Evolutionary conservation across 768 basidiomycete species (phyloP).

Genomic region (Leccinum incarnatum): DNA sequence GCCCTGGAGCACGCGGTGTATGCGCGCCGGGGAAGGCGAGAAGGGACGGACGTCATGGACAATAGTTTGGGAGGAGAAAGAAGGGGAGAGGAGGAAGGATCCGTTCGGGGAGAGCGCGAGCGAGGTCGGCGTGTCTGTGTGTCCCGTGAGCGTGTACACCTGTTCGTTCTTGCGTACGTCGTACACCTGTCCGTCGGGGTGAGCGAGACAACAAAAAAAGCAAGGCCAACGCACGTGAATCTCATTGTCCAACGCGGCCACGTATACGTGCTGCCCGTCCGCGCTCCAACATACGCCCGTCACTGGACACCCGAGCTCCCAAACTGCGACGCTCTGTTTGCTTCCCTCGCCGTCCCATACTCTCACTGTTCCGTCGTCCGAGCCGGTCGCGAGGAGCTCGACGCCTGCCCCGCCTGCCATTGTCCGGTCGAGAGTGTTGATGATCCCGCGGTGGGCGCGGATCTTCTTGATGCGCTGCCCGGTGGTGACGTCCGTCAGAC

Average conservation of each 20-base stretch:
- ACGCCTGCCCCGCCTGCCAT: conserved; percentile 79
- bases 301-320: conserved; percentile 86
- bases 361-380: conserved; percentile 89
- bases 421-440: conserved; percentile 87
- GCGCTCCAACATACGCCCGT: conserved; percentile 91
- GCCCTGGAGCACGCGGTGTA: conserved; percentile 78
- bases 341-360: conserved; percentile 85
- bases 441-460: conserved; percentile 86
- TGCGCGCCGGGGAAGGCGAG: conserved; percentile 75
- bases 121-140: conserved; percentile 82
- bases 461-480: conserved; percentile 81
- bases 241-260: conserved; percentile 94
- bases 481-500: conserved; percentile 74
- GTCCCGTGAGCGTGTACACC: conserved; percentile 77
- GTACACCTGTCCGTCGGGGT: conserved; percentile 55
- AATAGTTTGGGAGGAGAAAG: conserved; percentile 83
- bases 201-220: too few species aligned
- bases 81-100: conserved; percentile 83
- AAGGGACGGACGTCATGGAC: conserved; percentile 95
- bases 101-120: conserved; percentile 90
- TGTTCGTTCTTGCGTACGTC: conserved; percentile 85
- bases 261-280: conserved; percentile 85
- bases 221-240: conserved; percentile 68
- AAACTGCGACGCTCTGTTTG: conserved; percentile 74
- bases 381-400: conserved; percentile 84